Evolutionary conservation across 768 basidiomycete species (phyloP).

Genomic region (Lactarius pseudohatsudake): DNA sequence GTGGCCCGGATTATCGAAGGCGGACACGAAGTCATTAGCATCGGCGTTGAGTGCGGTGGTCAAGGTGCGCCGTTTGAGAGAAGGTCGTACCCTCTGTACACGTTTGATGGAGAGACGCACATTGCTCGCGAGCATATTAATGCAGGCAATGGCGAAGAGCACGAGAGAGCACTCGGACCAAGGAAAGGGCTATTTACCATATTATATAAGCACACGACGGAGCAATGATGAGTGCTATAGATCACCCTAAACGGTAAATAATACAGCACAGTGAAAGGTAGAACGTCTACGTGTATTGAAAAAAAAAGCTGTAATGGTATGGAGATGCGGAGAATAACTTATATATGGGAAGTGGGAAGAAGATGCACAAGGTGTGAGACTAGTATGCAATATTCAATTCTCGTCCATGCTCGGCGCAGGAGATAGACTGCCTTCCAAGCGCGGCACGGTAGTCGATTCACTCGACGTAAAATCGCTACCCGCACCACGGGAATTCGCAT

Average conservation of each 20-base stretch:
- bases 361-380: slow-evolving; percentile 9
- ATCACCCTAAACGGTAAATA: slow-evolving; percentile 9
- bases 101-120: slow-evolving; percentile 22
- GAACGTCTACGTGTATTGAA: slow-evolving; percentile 19
- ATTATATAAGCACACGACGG: not conserved
- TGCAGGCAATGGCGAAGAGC: slow-evolving; percentile 7
- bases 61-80: slow-evolving; percentile 27
- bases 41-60: slow-evolving; percentile 40
- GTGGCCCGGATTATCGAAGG: slow-evolving; percentile 67
- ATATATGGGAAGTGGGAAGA: slow-evolving; percentile 23
- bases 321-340: slow-evolving; percentile 24
- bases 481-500: slow-evolving; percentile 6
- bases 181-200: not conserved
- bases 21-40: slow-evolving; percentile 54
- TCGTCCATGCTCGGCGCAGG: slow-evolving; percentile 41
- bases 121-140: slow-evolving; percentile 30
- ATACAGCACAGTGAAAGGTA: slow-evolving; percentile 15
- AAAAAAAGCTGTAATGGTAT: slow-evolving; percentile 21
- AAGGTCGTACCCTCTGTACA: slow-evolving; percentile 4
- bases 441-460: slow-evolving; percentile 34
- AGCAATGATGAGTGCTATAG: not conserved
- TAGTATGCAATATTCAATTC: slow-evolving; percentile 26
- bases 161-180: not conserved
- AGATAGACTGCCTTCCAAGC: slow-evolving; percentile 45
- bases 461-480: slow-evolving; percentile 26